phyloP scores from a whole-genome alignment of 2,329 filamentous ascomycete genomes.

The Sporothrix luriei region DNA sequence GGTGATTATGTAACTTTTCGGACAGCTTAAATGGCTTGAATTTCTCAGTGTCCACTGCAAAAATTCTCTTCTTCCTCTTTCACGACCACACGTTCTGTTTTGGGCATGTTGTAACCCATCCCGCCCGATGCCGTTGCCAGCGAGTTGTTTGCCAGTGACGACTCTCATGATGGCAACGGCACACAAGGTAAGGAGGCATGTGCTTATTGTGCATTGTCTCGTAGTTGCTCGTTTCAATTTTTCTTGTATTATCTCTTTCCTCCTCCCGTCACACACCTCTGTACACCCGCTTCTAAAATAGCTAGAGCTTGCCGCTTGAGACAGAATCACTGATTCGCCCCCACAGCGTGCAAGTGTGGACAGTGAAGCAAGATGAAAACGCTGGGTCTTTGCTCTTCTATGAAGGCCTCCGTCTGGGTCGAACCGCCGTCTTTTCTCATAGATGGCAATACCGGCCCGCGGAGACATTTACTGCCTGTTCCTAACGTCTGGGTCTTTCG shows the following conservation, averaged over 20 bases:
- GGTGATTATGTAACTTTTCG: not conserved
- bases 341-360: conserved; percentile 68
- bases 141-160: not conserved
- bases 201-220: not conserved
- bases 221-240: not conserved
- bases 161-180: conserved; percentile 7
- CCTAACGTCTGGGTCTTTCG: not conserved
- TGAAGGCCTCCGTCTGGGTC: conserved; percentile 37
- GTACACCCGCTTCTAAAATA: conserved; percentile 57
- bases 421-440: conserved; percentile 32
- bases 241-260: not conserved
- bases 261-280: not conserved
- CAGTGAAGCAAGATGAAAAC: conserved; percentile 64
- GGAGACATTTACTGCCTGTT: conserved; percentile 42
- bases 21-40: not conserved
- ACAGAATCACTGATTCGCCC: conserved; percentile 39
- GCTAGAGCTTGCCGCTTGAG: conserved; percentile 67
- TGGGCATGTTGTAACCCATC: not conserved
- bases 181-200: not conserved
- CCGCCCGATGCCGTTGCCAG: not conserved
- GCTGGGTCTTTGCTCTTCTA: conserved; percentile 31
- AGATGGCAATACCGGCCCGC: conserved; percentile 36
- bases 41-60: not conserved
- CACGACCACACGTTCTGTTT: not conserved
- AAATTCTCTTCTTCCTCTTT: conserved; percentile 19